Conservation (phyloP, 2,329 filamentous ascomycete genomes). For the Phymatotrichopsis omnivora region DNA sequence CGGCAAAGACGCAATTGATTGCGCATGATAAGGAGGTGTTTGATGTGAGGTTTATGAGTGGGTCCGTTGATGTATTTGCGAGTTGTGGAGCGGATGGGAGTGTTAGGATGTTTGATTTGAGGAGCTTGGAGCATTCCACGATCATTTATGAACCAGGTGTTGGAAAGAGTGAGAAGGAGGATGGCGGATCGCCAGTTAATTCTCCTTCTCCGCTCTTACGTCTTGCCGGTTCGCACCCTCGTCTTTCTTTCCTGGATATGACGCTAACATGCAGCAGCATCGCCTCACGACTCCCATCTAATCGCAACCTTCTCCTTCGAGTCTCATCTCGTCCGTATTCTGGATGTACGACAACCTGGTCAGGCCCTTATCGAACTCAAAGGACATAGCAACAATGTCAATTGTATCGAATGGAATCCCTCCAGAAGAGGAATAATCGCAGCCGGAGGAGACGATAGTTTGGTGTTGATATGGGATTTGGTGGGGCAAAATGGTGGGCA, state of each 20-base stretch:
- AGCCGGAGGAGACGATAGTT: constrained; percentile 81
- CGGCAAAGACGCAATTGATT: constrained; percentile 95
- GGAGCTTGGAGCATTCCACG: constrained; percentile 92
- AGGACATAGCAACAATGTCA: constrained; percentile 74
- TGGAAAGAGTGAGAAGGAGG: constrained; percentile 36
- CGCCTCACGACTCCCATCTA: constrained; percentile 88
- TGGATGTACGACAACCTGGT: constrained; percentile 91
- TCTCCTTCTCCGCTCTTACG: constrained; percentile 63
- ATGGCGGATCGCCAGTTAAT: constrained; percentile 22
- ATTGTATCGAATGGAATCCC: constrained; percentile 94
- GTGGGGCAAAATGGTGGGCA: constrained; percentile 40
- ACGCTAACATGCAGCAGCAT: constrained; percentile 45
- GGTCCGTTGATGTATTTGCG: constrained; percentile 97
- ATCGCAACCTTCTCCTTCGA: constrained; percentile 96
- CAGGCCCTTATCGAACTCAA: constrained; percentile 89
- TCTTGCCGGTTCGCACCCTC: constrained; percentile 44
- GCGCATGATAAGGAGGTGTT: constrained; percentile 99
- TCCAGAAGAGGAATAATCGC: constrained; percentile 76
- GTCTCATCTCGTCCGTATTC: constrained; percentile 81
- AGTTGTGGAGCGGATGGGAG: constrained; percentile 96
- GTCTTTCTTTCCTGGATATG: constrained; percentile 1
- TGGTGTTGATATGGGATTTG: constrained; percentile 89
- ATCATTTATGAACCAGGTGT: constrained; percentile 97
- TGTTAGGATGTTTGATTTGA: constrained; percentile 95
- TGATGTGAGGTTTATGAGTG: constrained; percentile 94